Percentiles rank a stretch among this genome's conserved stretches.
Evolutionary conservation across 1,139 yeast species (phyloP).

Genomic region (Diutina mesorugosa): DNA sequence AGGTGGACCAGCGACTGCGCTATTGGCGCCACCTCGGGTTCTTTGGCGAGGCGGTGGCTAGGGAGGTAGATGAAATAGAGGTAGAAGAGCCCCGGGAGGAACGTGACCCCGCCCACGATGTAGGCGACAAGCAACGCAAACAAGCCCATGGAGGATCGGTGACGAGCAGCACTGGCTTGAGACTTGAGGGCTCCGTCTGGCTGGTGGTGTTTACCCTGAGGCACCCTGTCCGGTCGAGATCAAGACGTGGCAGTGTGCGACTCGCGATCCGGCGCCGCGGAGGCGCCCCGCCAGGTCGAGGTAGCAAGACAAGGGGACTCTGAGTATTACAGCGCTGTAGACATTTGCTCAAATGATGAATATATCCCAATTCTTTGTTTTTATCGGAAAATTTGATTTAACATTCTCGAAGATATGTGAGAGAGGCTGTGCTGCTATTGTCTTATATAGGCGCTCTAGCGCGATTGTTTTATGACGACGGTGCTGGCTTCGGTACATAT

Average conservation of each 20-base stretch:
- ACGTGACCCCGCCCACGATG: constrained; percentile 68
- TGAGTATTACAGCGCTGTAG: no score
- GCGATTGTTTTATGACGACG: no score
- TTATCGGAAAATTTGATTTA: no score
- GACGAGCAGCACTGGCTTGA: neutral
- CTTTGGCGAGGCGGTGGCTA: constrained; percentile 7
- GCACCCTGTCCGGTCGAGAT: neutral
- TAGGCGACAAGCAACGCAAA: constrained; percentile 8
- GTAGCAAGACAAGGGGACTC: no score
- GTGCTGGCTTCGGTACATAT: no score
- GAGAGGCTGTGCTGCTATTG: no score
- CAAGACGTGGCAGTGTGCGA: neutral
- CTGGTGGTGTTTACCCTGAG: no score
- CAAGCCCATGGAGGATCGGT: neutral
- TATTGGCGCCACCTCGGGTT: constrained; percentile 7
- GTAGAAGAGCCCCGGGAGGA: constrained; percentile 44
- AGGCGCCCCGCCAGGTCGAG: no score
- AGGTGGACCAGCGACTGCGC: neutral
- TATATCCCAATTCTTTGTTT: no score
- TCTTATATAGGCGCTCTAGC: no score
- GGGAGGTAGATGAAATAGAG: constrained; percentile 25
- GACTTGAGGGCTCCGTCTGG: neutral
- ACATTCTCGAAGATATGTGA: no score
- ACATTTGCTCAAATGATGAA: no score
- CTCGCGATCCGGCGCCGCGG: neutral